Evolutionary conservation across 2,329 filamentous ascomycete species (phyloP), one percentile per base, ranked within the genome.

Genomic region (Xylaria sp.): DNA sequence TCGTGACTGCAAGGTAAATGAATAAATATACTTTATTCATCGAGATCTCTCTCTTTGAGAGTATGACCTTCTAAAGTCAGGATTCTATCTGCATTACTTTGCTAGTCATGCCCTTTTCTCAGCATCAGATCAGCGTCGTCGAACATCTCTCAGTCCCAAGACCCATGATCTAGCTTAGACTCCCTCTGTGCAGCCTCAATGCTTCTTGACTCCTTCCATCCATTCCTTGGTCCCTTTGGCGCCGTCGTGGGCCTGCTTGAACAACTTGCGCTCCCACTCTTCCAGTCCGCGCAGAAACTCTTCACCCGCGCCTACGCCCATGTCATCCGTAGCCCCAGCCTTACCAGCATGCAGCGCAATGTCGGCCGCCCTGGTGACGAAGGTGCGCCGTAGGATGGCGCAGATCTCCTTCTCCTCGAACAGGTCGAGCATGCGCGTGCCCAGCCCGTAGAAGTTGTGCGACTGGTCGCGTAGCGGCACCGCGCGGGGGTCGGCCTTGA

Each of bases 311-410:
- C 89, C 88, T 3, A 87, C 77, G 80, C 88, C 82, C 83, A 87
- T 81, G 13, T 86, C 82, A 33, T 76, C 81, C 11, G 90, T 90
- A 15, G 91, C 90, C 10, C 91, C 89, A 3, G 92, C 91, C 80
- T 97, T 97, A 73, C 94, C 89, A 2, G 94, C 95, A 78, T 97
- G 93, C 77, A 98, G 88, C 6, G 92, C 92, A 59, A 98, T 93
- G 71, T 97, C 93, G 1, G 89, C 87, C 0, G 94, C 93, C 57
- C 96, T 86, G 59, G 88, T 86, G 73, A 94, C 93, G 81, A 97
- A 98, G 0, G 93, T 94, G 83, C 91, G 85, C 65, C 88, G 86
- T 73, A 95, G 79, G 23, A 96, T 89, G 71, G 93, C 87, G 65
- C 93, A 92, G 65, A 97, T 90, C 68, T 89, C 88, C 53, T 79